These are phyloP conservation scores for Claviceps humidiphila DNA, from an alignment of 2,329 filamentous ascomycete genomes.

Conservation along the genomic window DNA sequence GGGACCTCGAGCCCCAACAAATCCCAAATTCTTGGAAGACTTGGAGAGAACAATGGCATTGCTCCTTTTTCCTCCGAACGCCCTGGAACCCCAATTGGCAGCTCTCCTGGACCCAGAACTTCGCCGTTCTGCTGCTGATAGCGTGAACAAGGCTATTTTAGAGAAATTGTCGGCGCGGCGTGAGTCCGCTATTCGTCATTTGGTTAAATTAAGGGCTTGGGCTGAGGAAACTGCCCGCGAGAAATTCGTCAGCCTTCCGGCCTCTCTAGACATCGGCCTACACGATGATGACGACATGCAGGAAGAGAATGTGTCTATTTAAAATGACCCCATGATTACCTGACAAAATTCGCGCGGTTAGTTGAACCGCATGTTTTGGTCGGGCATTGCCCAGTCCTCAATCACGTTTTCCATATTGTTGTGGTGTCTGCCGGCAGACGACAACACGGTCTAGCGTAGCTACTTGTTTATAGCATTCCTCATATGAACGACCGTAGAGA, in stretches of 20 bases:
- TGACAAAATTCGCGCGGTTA: constrained; percentile 14
- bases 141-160: constrained; percentile 82
- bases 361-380: not conserved
- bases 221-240: constrained; percentile 51
- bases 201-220: constrained; percentile 77
- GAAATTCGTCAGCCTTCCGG: constrained; percentile 18
- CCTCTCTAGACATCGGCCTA: constrained; percentile 24
- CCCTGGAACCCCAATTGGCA: constrained; percentile 61
- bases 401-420: not conserved
- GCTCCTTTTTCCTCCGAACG: constrained; percentile 74
- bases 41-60: constrained; percentile 89
- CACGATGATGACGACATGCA: constrained; percentile 25
- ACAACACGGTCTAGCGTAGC: not conserved
- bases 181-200: constrained; percentile 68
- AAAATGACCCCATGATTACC: constrained; percentile 37
- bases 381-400: not conserved
- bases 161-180: constrained; percentile 56
- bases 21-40: constrained; percentile 69
- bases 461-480: not conserved
- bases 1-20: constrained; percentile 72
- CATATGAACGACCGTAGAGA: not conserved
- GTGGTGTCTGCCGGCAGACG: not conserved
- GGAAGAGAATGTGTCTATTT: constrained; percentile 11
- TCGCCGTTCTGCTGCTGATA: constrained; percentile 69
- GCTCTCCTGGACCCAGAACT: constrained; percentile 67